These are phyloP conservation scores for Xylaria arbuscula DNA, from an alignment of 2,329 filamentous ascomycete species.

Conservation along the genomic window DNA sequence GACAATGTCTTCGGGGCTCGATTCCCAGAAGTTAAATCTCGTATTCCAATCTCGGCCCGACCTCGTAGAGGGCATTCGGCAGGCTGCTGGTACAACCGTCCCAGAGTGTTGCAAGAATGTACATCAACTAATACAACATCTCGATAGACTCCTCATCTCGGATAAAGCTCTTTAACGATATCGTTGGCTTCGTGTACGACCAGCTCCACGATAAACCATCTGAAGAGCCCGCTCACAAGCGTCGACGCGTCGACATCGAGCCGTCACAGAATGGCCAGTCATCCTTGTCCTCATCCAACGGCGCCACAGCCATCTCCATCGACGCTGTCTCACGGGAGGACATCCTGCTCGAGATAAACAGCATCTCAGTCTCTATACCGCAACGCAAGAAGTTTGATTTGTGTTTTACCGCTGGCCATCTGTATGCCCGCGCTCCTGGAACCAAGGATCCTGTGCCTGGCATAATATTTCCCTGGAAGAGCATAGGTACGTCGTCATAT, in stretches of 20 bases:
- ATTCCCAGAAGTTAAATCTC: constrained; percentile 60
- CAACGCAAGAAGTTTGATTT: constrained; percentile 76
- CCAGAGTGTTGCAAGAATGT: not conserved
- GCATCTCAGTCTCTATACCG: constrained; percentile 74
- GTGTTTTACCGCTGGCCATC: constrained; percentile 68
- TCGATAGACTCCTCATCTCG: constrained; percentile 62
- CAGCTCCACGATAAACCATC: constrained; percentile 50
- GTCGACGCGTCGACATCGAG: constrained; percentile 62
- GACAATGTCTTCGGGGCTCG: constrained; percentile 59
- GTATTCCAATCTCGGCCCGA: constrained; percentile 68
- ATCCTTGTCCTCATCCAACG: constrained; percentile 43
- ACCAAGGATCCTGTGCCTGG: constrained; percentile 63
- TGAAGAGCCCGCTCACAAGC: constrained; percentile 62
- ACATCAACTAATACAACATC: constrained; percentile 13
- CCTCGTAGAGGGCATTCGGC: constrained; percentile 64
- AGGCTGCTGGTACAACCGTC: constrained; percentile 61
- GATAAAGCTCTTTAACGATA: constrained; percentile 67
- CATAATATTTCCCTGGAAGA: constrained; percentile 69
- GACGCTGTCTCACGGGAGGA: constrained; percentile 61
- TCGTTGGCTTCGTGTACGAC: constrained; percentile 62
- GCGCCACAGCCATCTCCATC: constrained; percentile 41
- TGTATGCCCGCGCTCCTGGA: constrained; percentile 67
- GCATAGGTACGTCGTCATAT: constrained; percentile 63
- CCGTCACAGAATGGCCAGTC: constrained; percentile 45
- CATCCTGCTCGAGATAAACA: constrained; percentile 70